These are phyloP conservation scores for Colletotrichum liriopes DNA, from an alignment of 2,329 filamentous ascomycete genomes.

Conservation along the genomic window DNA sequence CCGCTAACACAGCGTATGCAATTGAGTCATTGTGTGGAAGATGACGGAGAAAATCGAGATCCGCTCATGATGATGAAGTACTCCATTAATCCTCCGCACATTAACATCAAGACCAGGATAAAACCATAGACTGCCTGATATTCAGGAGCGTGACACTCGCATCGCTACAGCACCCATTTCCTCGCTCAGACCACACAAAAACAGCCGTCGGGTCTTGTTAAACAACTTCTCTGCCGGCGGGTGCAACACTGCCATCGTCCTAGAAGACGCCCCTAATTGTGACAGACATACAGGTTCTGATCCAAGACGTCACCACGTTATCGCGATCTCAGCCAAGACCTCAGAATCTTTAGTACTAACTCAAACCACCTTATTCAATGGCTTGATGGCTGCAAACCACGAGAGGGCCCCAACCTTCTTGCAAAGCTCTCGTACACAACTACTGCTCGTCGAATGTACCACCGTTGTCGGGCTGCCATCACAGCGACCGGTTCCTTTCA, in stretches of 20 bases:
- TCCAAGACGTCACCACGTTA: conserved; percentile 67
- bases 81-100: conserved; percentile 61
- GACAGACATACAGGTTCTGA: conserved; percentile 63
- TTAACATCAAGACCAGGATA: conserved; percentile 76
- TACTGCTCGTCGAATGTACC: conserved; percentile 75
- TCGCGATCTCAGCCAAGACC: conserved; percentile 70
- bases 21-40: no score
- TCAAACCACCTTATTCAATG: conserved; percentile 68
- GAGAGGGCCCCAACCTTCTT: conserved; percentile 66
- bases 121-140: conserved; percentile 74
- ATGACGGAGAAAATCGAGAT: no score
- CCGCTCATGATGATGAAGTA: no score
- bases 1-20: no score
- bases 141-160: conserved; percentile 69
- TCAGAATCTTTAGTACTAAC: conserved; percentile 71
- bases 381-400: conserved; percentile 56
- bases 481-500: conserved; percentile 64
- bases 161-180: conserved; percentile 69
- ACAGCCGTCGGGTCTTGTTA: conserved; percentile 65
- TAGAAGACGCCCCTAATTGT: conserved; percentile 71
- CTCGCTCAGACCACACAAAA: conserved; percentile 63
- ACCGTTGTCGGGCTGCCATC: conserved; percentile 58
- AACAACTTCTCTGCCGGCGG: conserved; percentile 82
- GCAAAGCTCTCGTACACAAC: conserved; percentile 76
- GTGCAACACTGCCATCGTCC: conserved; percentile 77